Percentiles rank a stretch among this genome's conserved stretches.
Conservation (phyloP, 2,329 filamentous ascomycete species). For the Aspergillus clavatus region DNA sequence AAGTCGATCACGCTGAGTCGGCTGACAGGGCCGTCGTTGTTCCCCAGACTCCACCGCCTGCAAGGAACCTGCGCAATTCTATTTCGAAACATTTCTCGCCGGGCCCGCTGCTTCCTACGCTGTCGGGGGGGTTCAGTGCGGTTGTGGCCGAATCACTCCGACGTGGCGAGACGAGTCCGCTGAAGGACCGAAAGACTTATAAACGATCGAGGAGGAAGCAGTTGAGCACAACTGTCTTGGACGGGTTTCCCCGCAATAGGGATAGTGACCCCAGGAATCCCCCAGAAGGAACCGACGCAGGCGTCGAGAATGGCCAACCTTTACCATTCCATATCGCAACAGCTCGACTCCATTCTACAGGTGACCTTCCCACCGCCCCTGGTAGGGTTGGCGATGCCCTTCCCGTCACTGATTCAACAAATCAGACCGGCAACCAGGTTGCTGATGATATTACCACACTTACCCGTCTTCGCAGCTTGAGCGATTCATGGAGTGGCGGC, state of each 20-base stretch:
- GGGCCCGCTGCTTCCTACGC: constrained; percentile 55
- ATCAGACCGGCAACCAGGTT: constrained; percentile 7
- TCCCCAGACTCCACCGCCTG: constrained; percentile 37
- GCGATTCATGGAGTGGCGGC: constrained; percentile 34
- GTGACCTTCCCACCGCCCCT: constrained; percentile 15
- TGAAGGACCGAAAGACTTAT: constrained; percentile 26
- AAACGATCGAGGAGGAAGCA: constrained; percentile 26
- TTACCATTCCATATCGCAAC: constrained; percentile 19
- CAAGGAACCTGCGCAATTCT: constrained; percentile 41
- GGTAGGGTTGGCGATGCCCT: constrained; percentile 20
- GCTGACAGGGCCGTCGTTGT: constrained; percentile 24
- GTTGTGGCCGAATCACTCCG: constrained; percentile 62
- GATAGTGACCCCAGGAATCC: constrained; percentile 15
- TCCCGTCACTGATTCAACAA: constrained; percentile 17
- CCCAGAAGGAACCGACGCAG: constrained; percentile 18
- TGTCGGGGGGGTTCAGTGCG: constrained; percentile 57
- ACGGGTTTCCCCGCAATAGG: constrained; percentile 14
- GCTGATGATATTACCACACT: constrained; percentile 16
- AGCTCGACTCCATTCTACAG: constrained; percentile 26
- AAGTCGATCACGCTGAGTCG: constrained; percentile 13
- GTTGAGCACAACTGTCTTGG: constrained; percentile 22
- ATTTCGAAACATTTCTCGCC: constrained; percentile 51
- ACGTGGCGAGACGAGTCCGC: constrained; percentile 48
- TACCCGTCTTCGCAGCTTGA: constrained; percentile 32
- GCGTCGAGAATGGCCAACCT: constrained; percentile 13